Evolutionary conservation across 23 red algal genomes (phyloP).

Genomic region (Agarophyton chilense): DNA sequence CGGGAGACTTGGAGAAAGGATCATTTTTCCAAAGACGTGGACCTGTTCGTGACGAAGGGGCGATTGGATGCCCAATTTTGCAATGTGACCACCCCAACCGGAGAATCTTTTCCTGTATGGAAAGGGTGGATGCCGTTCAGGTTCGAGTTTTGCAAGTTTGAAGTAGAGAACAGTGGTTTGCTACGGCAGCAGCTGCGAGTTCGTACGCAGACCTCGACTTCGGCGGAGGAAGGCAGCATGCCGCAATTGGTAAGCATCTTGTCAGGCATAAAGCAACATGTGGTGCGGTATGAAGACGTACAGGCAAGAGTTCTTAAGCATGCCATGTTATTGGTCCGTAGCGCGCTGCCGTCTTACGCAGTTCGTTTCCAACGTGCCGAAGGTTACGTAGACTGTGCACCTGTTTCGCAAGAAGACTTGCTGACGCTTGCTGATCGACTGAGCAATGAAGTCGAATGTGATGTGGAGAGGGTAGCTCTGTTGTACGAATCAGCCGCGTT

Average conservation of each 20-base stretch:
- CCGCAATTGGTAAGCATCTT: neutral
- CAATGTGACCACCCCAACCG: neutral
- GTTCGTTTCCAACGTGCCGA: neutral
- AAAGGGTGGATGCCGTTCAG: slow-evolving; percentile 49
- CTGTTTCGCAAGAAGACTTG: neutral
- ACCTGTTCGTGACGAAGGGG: neutral
- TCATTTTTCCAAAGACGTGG: neutral
- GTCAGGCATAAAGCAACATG: neutral
- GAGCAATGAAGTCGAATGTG: neutral
- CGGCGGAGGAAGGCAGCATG: neutral
- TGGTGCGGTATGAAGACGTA: neutral
- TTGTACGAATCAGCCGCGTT: slow-evolving; percentile 1
- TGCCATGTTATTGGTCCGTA: neutral
- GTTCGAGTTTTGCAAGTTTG: slow-evolving; percentile 17
- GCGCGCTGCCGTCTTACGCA: neutral
- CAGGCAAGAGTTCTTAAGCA: slow-evolving; percentile 2
- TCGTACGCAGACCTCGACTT: neutral
- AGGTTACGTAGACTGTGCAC: neutral
- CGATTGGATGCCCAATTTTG: neutral
- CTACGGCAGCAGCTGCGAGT: neutral
- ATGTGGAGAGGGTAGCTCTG: neutral
- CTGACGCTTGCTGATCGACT: neutral
- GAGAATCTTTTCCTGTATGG: slow-evolving; percentile 27
- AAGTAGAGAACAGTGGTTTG: slow-evolving; percentile 24
- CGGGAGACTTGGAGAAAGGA: slow-evolving; percentile 11